phyloP scores from a whole-genome alignment of 768 basidiomycete species.

The Boletus patriciae region DNA sequence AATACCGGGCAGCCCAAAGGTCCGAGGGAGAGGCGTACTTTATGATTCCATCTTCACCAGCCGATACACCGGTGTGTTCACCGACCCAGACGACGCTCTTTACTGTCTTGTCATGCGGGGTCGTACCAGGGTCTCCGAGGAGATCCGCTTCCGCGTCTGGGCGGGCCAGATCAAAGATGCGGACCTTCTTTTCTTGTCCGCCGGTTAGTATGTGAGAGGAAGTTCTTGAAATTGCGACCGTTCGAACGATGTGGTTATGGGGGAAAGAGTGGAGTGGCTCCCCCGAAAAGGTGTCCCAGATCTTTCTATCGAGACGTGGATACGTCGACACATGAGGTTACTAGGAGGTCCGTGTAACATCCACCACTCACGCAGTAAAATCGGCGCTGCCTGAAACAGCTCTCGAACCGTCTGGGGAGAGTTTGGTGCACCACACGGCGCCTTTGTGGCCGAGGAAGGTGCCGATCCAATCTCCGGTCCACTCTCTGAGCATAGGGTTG shows the following conservation, averaged over 20 bases:
- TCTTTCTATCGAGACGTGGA: constrained; percentile 58
- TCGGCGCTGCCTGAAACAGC: constrained; percentile 95
- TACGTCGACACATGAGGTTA: not conserved
- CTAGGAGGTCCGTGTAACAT: not conserved
- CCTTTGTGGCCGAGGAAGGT: constrained; percentile 89
- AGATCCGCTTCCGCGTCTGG: constrained; percentile 89
- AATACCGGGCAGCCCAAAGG: constrained; percentile 1
- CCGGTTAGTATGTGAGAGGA: constrained; percentile 78
- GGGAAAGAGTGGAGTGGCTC: constrained; percentile 91
- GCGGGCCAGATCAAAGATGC: constrained; percentile 86
- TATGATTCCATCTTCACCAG: constrained; percentile 88
- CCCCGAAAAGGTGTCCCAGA: constrained; percentile 95
- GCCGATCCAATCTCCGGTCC: constrained; percentile 99
- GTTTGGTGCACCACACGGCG: constrained; percentile 95
- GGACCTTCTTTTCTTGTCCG: constrained; percentile 96
- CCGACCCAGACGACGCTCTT: constrained; percentile 95
- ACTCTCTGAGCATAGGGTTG: constrained; percentile 93
- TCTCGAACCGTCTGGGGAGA: constrained; percentile 79
- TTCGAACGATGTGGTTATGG: constrained; percentile 97
- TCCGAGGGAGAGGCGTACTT: constrained; percentile 53
- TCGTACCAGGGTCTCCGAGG: constrained; percentile 57
- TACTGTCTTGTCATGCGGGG: constrained; percentile 84
- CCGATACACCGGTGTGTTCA: constrained; percentile 82
- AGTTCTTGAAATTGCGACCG: constrained; percentile 80
- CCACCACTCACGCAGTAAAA: constrained; percentile 83